Evolutionary conservation across 2,329 filamentous ascomycete species (phyloP).

Genomic region (Nemania abortiva): DNA sequence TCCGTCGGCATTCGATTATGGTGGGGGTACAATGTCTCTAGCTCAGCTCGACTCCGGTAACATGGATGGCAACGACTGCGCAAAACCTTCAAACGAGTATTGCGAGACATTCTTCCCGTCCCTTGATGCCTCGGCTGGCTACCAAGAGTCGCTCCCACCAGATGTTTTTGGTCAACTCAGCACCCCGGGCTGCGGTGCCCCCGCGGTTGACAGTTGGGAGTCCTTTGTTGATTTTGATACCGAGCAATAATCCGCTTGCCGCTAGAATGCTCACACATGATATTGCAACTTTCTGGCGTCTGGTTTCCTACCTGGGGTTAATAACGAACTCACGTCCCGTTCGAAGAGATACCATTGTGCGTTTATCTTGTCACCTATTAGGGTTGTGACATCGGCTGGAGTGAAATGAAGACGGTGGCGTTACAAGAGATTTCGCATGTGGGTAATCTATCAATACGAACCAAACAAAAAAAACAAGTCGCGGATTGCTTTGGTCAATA

Average conservation of each 20-base stretch:
- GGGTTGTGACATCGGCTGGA: neutral
- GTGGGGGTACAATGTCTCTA: constrained; percentile 16
- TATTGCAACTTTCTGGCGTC: neutral
- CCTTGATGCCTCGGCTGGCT: constrained; percentile 33
- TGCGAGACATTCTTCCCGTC: constrained; percentile 38
- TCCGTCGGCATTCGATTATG: constrained; percentile 39
- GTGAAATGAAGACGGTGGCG: neutral
- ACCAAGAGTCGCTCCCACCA: constrained; percentile 25
- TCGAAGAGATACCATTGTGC: constrained; percentile 22
- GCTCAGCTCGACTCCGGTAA: constrained; percentile 13
- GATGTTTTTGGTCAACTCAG: constrained; percentile 40
- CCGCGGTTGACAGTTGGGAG: neutral
- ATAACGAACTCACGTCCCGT: neutral
- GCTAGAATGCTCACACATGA: neutral
- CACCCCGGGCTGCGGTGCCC: constrained; percentile 41
- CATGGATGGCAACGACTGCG: neutral
- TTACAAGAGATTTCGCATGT: neutral
- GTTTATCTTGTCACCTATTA: constrained; percentile 5
- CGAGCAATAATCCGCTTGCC: constrained; percentile 42
- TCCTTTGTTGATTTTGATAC: constrained; percentile 50
- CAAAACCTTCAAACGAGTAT: constrained; percentile 18
- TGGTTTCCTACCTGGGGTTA: neutral
- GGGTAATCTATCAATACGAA: neutral
- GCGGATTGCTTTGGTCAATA: neutral
- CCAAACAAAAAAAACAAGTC: neutral